Percentiles rank a stretch among this genome's conserved stretches.
Evolutionary conservation across 768 basidiomycete genomes (phyloP).

Genomic region (Tricholoma hemisulphureum): DNA sequence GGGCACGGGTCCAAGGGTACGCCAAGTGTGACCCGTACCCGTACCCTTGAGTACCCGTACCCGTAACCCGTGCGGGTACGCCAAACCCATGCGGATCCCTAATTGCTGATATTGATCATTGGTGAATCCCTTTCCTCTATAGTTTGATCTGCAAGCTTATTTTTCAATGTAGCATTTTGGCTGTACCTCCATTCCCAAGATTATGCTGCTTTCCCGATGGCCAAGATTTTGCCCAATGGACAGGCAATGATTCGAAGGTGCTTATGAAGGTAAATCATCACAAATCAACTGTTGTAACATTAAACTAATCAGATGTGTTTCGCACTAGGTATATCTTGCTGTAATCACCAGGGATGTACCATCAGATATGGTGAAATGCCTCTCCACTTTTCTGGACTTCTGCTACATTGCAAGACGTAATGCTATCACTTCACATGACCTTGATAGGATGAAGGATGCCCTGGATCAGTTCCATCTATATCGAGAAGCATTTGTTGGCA

Average conservation of each 20-base stretch:
- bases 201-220: slow-evolving; percentile 26
- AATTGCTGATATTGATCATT: slow-evolving; percentile 38
- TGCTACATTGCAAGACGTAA: slow-evolving; percentile 23
- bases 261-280: slow-evolving; percentile 29
- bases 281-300: background rate
- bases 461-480: background rate
- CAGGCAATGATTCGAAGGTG: slow-evolving; percentile 32
- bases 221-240: slow-evolving; percentile 24
- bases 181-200: slow-evolving; percentile 22
- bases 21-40: too few relatives aligned
- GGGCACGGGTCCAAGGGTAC: too few relatives aligned
- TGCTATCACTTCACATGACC: slow-evolving; percentile 12
- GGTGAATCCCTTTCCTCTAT: slow-evolving; percentile 20
- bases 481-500: slow-evolving; percentile 10
- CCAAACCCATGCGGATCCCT: too few relatives aligned
- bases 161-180: slow-evolving; percentile 16
- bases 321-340: slow-evolving; percentile 12
- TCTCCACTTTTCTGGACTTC: slow-evolving; percentile 18
- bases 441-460: slow-evolving; percentile 2
- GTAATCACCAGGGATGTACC: slow-evolving; percentile 19
- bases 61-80: too few relatives aligned
- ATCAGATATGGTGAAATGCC: slow-evolving; percentile 13
- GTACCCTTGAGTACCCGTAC: too few relatives aligned
- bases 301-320: background rate
- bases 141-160: background rate